Evolutionary conservation across 768 basidiomycete species (phyloP).

Genomic region (Paxillus ammoniavirescens): DNA sequence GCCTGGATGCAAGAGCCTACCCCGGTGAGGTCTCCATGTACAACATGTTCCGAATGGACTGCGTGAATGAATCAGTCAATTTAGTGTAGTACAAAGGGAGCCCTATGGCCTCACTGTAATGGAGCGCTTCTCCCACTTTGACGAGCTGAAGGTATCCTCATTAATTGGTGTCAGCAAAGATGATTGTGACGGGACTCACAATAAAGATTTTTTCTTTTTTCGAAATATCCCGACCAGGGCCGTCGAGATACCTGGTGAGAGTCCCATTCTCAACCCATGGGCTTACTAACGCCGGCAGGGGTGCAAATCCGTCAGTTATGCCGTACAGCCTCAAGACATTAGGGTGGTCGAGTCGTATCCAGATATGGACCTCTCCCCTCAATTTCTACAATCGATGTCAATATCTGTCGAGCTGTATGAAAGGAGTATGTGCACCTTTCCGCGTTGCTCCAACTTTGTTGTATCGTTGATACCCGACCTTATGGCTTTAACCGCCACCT

Average conservation of each 20-base stretch:
- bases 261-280: constrained; percentile 42
- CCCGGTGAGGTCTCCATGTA: constrained; percentile 11
- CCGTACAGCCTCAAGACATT: constrained; percentile 38
- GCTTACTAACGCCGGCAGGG: constrained; percentile 37
- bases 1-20: not conserved
- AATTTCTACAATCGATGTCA: constrained; percentile 13
- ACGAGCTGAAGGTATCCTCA: constrained; percentile 29
- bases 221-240: constrained; percentile 34
- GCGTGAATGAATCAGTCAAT: not conserved
- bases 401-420: too few species aligned
- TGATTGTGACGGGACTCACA: constrained; percentile 18
- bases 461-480: not conserved
- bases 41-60: constrained; percentile 5
- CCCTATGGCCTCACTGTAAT: constrained; percentile 32
- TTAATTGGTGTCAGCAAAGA: not conserved
- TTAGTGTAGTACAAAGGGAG: too few species aligned
- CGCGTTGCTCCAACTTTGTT: not conserved
- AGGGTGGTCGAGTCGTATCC: constrained; percentile 38
- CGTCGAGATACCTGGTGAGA: constrained; percentile 37
- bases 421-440: not conserved
- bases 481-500: constrained; percentile 7
- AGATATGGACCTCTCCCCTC: constrained; percentile 35
- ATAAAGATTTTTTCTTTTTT: constrained; percentile 35
- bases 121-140: constrained; percentile 39
- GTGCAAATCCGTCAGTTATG: constrained; percentile 37